Conservation (phyloP, 805 yeast species). For the Yamadazyma olivae region DNA sequence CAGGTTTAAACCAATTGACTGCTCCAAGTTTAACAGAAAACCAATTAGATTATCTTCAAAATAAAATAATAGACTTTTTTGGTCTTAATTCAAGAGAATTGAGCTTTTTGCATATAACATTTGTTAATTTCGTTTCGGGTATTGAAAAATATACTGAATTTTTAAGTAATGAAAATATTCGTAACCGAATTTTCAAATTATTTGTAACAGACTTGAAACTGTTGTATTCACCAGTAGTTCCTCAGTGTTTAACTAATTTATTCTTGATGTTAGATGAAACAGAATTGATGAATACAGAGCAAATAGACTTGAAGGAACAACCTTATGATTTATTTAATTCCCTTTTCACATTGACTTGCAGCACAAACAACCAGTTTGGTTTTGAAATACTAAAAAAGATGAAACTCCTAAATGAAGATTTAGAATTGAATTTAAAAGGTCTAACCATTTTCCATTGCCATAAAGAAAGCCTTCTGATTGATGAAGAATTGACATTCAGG, state of each 20-base stretch:
- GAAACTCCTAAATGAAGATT: slow-evolving; percentile 16
- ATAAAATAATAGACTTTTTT: slow-evolving; percentile 22
- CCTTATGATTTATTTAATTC: slow-evolving; percentile 22
- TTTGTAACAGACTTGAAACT: slow-evolving; percentile 23
- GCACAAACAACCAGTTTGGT: slow-evolving; percentile 31
- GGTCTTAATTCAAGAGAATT: slow-evolving; percentile 21
- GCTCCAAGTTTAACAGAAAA: neutral
- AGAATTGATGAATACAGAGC: slow-evolving; percentile 19
- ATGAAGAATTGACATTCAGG: slow-evolving; percentile 9
- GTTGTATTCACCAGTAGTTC: slow-evolving; percentile 22
- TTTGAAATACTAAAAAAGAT: slow-evolving; percentile 22
- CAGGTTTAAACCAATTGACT: neutral
- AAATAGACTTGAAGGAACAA: slow-evolving; percentile 17
- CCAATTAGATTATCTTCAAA: slow-evolving; percentile 16
- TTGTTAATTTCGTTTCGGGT: slow-evolving; percentile 24
- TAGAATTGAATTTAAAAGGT: slow-evolving; percentile 24
- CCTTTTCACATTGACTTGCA: slow-evolving; percentile 27
- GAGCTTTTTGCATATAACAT: slow-evolving; percentile 30
- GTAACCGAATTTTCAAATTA: slow-evolving; percentile 27
- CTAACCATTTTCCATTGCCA: slow-evolving; percentile 33
- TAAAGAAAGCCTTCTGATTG: slow-evolving; percentile 15
- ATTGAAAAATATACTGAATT: slow-evolving; percentile 22
- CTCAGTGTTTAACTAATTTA: slow-evolving; percentile 27
- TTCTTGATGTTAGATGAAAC: slow-evolving; percentile 29
- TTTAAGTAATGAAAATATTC: slow-evolving; percentile 18